Conservation (phyloP, 257 asterid genomes). For the Solanum infundibuliforme region DNA sequence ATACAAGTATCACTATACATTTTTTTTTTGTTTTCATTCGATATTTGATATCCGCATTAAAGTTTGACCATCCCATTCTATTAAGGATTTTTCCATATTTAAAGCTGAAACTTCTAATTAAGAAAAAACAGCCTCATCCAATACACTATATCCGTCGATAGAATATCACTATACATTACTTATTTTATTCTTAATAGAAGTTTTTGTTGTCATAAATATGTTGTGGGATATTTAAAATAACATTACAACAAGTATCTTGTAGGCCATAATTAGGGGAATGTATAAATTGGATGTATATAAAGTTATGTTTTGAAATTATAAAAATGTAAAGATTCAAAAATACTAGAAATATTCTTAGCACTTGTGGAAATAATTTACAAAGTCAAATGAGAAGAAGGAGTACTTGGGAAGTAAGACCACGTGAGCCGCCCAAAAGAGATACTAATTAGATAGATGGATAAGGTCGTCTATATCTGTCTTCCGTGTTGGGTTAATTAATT, state of each 20-base stretch:
- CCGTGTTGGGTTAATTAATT: not conserved
- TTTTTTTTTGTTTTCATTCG: not conserved
- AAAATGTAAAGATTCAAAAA: not conserved
- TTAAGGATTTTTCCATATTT: not conserved
- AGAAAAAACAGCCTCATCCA: too few species aligned
- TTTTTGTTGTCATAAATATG: not conserved
- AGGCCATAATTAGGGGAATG: not conserved
- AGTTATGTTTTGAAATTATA: not conserved
- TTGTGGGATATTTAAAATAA: not conserved
- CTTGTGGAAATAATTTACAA: not conserved
- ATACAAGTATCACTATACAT: not conserved
- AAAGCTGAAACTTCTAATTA: too few species aligned
- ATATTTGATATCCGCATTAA: too few species aligned
- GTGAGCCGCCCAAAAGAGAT: not conserved
- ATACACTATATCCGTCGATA: not conserved
- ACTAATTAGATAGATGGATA: constrained; percentile 16
- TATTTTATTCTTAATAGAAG: not conserved
- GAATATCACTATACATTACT: not conserved
- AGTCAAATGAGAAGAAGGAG: not conserved
- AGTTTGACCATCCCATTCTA: too few species aligned
- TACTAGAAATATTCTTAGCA: not conserved
- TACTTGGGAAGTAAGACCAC: not conserved
- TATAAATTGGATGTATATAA: not conserved
- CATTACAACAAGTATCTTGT: not conserved
- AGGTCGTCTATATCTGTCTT: not conserved